These are phyloP conservation scores for Cercospora sp. DNA, from an alignment of 2,329 filamentous ascomycete species.

Conservation along the genomic window DNA sequence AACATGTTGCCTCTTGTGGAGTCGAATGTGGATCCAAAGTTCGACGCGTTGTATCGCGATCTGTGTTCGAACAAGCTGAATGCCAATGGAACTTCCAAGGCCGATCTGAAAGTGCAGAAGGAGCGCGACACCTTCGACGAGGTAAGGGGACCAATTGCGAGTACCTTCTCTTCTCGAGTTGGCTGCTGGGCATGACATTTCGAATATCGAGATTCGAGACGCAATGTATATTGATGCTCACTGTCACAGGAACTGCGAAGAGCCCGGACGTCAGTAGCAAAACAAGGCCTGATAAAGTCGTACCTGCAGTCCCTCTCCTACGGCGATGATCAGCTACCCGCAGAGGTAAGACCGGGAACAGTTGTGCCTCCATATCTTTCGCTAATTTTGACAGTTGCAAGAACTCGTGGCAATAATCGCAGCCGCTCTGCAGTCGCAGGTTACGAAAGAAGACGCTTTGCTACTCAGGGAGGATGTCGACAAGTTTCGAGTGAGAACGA, in stretches of 20 bases:
- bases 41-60: slow-evolving; percentile 49
- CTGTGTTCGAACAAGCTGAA: slow-evolving; percentile 47
- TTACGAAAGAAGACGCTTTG: slow-evolving; percentile 41
- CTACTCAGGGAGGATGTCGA: slow-evolving; percentile 44
- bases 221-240: background rate
- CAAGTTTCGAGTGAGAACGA: slow-evolving; percentile 37
- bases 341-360: slow-evolving; percentile 36
- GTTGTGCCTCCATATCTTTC: background rate
- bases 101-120: slow-evolving; percentile 44
- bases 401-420: slow-evolving; percentile 46
- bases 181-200: background rate
- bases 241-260: slow-evolving; percentile 40
- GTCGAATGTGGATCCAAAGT: slow-evolving; percentile 42
- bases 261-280: slow-evolving; percentile 39
- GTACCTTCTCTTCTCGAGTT: background rate
- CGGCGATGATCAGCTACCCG: slow-evolving; percentile 40
- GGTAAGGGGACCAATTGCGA: slow-evolving; percentile 31
- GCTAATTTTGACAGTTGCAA: slow-evolving; percentile 37
- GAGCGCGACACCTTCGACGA: slow-evolving; percentile 43
- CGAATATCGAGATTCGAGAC: background rate
- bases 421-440: slow-evolving; percentile 42
- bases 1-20: slow-evolving; percentile 8
- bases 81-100: slow-evolving; percentile 46
- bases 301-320: slow-evolving; percentile 41
- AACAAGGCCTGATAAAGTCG: slow-evolving; percentile 39